Evolutionary conservation across 148 eudicot species (phyloP), one percentile per base, ranked within the genome.

Genomic region (Rhododendron ovatum): DNA sequence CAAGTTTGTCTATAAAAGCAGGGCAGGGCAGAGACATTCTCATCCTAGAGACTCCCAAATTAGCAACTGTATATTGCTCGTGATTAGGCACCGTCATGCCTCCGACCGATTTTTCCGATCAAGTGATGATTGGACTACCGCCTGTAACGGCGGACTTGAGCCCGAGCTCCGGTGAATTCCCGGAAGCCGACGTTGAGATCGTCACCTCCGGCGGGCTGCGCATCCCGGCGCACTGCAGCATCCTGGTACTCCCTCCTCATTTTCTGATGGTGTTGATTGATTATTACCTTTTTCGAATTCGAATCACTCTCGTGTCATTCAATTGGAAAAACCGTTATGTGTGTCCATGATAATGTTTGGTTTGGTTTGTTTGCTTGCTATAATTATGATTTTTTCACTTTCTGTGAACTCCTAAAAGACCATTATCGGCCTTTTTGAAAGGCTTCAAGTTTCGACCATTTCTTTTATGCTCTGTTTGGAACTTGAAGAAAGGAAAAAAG

Each of bases 181-280:
- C 92, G 14, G 79, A 75, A 37, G 47, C 48, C 20, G 98, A 93
- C 78, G 85, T 94, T 57, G 26, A 83, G 1, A 85, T 96, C 50
- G 61, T 93, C 82, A 90, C 96, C 57, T 94, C 98, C 84, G 92
- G 82, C 39, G 96, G 96, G 7, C 71, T 82, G 3, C 92, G 90
- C 84, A 93, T 96, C 53, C 94, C 94, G 7, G 96, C 92, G 35
- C 98, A 94, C 88, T 86, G 95, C 33, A 90, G 88, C 86, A 88
- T 93, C 78, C 91, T 96, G 95, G 98, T 96, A 90, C 35, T 33
- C 73, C 0, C 47, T 71, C 33, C 18, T 14, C 84, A 26, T 12
- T 30, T 30, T 65, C 33, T 10, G n/a, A n/a, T 67, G 30, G 13
- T 13, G 78, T 33, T 13, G 78, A 73, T 73, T 33, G 43, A 73